Percentiles rank a stretch among this genome's conserved stretches.
Conservation (phyloP, 257 asterid genomes). For the Nicotiana otophora region DNA sequence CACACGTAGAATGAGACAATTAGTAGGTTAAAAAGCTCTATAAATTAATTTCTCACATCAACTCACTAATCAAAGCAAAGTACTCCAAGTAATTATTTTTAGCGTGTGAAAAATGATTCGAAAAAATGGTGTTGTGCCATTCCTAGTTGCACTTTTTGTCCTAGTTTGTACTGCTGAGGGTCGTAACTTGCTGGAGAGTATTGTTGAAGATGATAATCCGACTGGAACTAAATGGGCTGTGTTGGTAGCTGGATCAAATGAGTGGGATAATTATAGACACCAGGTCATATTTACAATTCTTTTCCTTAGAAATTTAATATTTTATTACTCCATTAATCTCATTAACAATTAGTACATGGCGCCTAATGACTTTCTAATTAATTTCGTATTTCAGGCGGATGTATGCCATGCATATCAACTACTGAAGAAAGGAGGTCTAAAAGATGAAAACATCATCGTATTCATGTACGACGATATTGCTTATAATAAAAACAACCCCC, state of each 20-base stretch:
- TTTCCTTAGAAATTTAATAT: neutral
- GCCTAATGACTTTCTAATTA: neutral
- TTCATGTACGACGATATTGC: slow-evolving; percentile 93
- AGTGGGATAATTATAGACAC: slow-evolving; percentile 88
- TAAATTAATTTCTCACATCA: neutral
- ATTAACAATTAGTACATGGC: too few species aligned
- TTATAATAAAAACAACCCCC: slow-evolving; percentile 53
- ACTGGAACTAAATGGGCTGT: slow-evolving; percentile 90
- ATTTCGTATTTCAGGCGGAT: slow-evolving; percentile 49
- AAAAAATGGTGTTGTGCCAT: slow-evolving; percentile 35
- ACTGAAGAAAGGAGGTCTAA: slow-evolving; percentile 66
- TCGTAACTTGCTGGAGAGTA: slow-evolving; percentile 39
- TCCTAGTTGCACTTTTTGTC: slow-evolving; percentile 45
- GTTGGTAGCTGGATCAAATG: slow-evolving; percentile 74
- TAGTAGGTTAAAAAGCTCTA: neutral
- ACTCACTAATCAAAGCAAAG: neutral
- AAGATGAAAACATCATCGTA: slow-evolving; percentile 75
- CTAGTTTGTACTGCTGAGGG: slow-evolving; percentile 29
- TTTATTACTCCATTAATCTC: neutral
- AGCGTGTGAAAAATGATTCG: slow-evolving; percentile 27
- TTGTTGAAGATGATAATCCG: slow-evolving; percentile 38
- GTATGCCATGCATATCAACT: slow-evolving; percentile 95
- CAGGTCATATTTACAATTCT: slow-evolving; percentile 43
- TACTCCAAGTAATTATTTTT: neutral
- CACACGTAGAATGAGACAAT: neutral